Percentiles rank a stretch among this genome's conserved stretches.
Conservation (phyloP, 495 filamentous ascomycete species). For the Aspergillus ellipticus region DNA sequence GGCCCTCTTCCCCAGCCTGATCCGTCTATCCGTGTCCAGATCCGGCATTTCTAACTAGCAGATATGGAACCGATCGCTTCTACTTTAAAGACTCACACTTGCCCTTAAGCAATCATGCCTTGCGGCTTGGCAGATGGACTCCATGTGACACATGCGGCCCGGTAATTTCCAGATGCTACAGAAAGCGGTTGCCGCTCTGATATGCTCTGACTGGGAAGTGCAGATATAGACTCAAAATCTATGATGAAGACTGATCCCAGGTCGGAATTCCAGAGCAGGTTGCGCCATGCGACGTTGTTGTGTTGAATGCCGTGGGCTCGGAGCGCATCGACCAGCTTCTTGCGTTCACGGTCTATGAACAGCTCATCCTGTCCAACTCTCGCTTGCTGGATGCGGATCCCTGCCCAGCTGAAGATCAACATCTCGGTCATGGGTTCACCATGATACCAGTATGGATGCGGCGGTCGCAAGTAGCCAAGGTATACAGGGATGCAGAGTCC, state of each 20-base stretch:
- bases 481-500: constrained; percentile 19
- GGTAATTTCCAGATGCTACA: too few species aligned
- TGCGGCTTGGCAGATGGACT: too few species aligned
- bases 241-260: constrained; percentile 10
- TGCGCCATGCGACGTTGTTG: constrained; percentile 17
- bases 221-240: constrained; percentile 16
- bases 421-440: constrained; percentile 18
- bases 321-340: constrained; percentile 13
- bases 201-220: too few species aligned
- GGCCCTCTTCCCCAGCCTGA: too few species aligned
- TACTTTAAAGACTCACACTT: too few species aligned
- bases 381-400: constrained; percentile 15
- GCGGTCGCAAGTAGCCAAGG: constrained; percentile 15
- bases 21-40: too few species aligned
- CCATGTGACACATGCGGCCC: too few species aligned
- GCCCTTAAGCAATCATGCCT: too few species aligned
- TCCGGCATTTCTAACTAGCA: too few species aligned
- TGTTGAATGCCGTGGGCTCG: constrained; percentile 11
- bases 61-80: too few species aligned
- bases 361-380: constrained; percentile 11
- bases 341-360: constrained; percentile 13
- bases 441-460: constrained; percentile 22
- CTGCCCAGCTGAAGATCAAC: constrained; percentile 22
- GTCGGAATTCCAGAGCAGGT: constrained; percentile 17
- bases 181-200: too few species aligned